Base-by-base conservation (phyloP, 2,329 filamentous ascomycete genomes). In the Alternaria rosae region DNA sequence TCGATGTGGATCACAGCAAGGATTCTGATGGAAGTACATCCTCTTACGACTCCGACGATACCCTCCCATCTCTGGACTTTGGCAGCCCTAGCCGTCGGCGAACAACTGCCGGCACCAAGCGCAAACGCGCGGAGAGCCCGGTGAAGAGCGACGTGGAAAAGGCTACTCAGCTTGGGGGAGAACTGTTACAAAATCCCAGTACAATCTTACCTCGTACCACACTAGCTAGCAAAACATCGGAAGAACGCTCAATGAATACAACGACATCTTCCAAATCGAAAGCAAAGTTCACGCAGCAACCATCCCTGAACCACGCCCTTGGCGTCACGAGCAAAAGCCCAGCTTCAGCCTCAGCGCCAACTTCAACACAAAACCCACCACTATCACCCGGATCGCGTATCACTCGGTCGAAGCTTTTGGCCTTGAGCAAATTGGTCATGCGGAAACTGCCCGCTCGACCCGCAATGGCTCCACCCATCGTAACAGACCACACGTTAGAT, bases 361-460 rank as follows among this genome's bases (percentile, higher is more conserved):
- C 4, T 25, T 1, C 50, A n/a, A 17, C 28, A 48, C 5, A 52
- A n/a, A 42, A 5, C 4, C 7, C 35, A 26, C 4, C 35, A 9
- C 17, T 28, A 10, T 25, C 43, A 11, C 53, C 35, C 13, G 21
- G 20, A n/a, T 51, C 35, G 63, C 65, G 15, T 25, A 51, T 32
- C 63, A 63, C 30, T 59, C 54, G 17, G 68, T 75, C 25, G 57
- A 77, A 76, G 42, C 68, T 78, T 0, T n/a, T 61, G 3, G 75
- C 74, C 0, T 70, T 78, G n/a, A 77, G 75, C 54, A 75, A 52
- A 21, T 66, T 67, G 0, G 69, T 78, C 0, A 64, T 69, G 5
- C 48, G 57, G 1, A 74, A 67, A 54, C 43, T 72, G 1, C 28
- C 56, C 15, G 44, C 51, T 17, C 54, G 55, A 9, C 50, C 65